Percentiles rank a stretch among this genome's conserved stretches.
Conservation (phyloP, 1,139 yeast genomes). For the Yamadazyma songkhlaensis region DNA sequence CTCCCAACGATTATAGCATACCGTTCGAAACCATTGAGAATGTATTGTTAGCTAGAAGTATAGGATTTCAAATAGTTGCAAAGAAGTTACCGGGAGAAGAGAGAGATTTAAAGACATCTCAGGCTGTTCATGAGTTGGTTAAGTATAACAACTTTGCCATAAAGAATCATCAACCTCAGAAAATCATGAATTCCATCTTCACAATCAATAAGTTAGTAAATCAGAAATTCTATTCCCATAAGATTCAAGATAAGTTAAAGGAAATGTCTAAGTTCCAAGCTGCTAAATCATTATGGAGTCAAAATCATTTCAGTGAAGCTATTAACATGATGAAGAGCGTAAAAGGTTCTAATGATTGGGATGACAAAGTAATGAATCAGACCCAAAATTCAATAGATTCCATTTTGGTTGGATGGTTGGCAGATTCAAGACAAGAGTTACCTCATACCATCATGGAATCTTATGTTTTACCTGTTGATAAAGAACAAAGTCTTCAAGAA, state of each 20-base stretch:
- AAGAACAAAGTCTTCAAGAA: constrained; percentile 3
- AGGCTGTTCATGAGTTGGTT: constrained; percentile 38
- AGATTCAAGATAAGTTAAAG: constrained; percentile 13
- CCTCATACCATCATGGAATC: constrained; percentile 54
- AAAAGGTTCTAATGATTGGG: constrained; percentile 14
- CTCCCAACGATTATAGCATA: not conserved
- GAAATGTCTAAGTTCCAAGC: constrained; percentile 43
- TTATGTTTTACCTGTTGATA: constrained; percentile 49
- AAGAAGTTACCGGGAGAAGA: not conserved
- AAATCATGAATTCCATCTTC: constrained; percentile 49
- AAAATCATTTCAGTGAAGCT: constrained; percentile 52
- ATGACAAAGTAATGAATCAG: constrained; percentile 17
- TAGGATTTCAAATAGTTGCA: constrained; percentile 19
- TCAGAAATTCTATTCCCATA: constrained; percentile 4
- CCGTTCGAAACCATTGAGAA: constrained; percentile 9
- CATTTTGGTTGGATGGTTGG: constrained; percentile 66
- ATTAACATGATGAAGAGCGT: constrained; percentile 44
- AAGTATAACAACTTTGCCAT: constrained; percentile 42
- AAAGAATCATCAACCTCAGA: constrained; percentile 35
- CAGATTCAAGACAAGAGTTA: constrained; percentile 66
- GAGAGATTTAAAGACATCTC: constrained; percentile 18
- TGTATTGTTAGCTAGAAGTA: constrained; percentile 8
- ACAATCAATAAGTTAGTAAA: constrained; percentile 38
- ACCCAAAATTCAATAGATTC: constrained; percentile 35
- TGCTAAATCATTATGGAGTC: constrained; percentile 60